Conservation (phyloP, 1,139 yeast genomes). For the Yamadazyma spencermartinsiae region DNA sequence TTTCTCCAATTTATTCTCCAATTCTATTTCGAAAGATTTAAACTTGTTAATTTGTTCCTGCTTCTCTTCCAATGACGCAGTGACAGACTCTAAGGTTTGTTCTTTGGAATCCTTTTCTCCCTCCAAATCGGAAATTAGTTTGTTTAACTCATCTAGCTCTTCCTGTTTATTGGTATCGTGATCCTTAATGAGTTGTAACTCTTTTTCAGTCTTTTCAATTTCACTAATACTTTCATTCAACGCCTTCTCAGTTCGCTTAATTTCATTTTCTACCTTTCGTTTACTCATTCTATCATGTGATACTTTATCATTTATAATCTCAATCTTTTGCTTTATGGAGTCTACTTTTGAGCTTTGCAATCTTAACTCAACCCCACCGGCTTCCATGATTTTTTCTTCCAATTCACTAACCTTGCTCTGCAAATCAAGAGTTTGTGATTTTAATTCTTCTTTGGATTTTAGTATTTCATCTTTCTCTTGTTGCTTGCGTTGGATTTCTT, state of each 20-base stretch:
- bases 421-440: constrained; percentile 55
- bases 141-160: constrained; percentile 35
- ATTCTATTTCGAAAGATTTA: constrained; percentile 69
- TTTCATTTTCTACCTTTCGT: constrained; percentile 67
- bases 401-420: constrained; percentile 59
- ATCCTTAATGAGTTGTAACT: constrained; percentile 26
- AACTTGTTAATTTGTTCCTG: constrained; percentile 57
- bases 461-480: constrained; percentile 33
- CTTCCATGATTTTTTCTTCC: constrained; percentile 80
- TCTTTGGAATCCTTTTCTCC: constrained; percentile 34
- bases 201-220: constrained; percentile 29
- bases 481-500: constrained; percentile 42
- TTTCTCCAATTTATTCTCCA: constrained; percentile 65
- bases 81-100: constrained; percentile 36
- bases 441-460: constrained; percentile 43
- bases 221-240: constrained; percentile 46
- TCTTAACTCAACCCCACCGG: constrained; percentile 87
- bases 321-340: constrained; percentile 68
- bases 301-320: constrained; percentile 59
- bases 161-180: constrained; percentile 35
- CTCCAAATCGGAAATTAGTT: constrained; percentile 24
- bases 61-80: constrained; percentile 50
- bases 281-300: constrained; percentile 60
- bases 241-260: constrained; percentile 52
- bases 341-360: constrained; percentile 82